Evolutionary conservation across 768 basidiomycete species (phyloP), one percentile per base, ranked within the genome.

Genomic region (Mycena polygramma): DNA sequence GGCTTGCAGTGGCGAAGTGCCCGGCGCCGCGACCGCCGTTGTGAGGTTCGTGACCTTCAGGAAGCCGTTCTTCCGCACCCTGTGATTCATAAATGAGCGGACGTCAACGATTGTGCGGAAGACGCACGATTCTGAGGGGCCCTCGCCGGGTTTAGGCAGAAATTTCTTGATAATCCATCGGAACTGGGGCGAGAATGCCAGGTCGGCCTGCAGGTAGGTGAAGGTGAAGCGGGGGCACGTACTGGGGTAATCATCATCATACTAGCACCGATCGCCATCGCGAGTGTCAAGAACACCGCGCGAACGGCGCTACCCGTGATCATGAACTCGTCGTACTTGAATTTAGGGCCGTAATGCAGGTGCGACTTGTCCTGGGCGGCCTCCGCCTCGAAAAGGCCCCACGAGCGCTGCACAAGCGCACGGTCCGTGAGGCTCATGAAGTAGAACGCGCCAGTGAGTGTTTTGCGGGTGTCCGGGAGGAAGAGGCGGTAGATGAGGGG

Each of bases 321-420:
- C 72, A 87, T 22, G 66, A 92, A 92, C 78, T 97, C 95, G 59
- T 90, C 89, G 77, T 96, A 97, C 53, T 82, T 82, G 83, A 98
- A 95, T 3, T 86, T 75, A 0, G 89, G 82, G 7, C 94, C 96
- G 75, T 97, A 96, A 17, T 43, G 72, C 43, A 46, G 43, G 6
- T 65, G 54, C 78, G 76, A 49, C 71, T 73, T 52, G 75, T 76
- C 64, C 79, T 73, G 70, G 14, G 74, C 62, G 11, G 79, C 78
- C 37, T 82, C 76, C 30, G 78, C 52, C 67, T 87, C 83, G 24
- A 85, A 72, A 11, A 88, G 77, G 8, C 85, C 87, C 73, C 81
- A 85, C 11, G 87, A 83, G 51, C 87, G 81, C 70, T 87, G 84
- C 30, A 87, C 86, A 15, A 87, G 59, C 13, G 84, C 77, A 30